These are phyloP conservation scores for Tuber brumale DNA, from an alignment of 495 filamentous ascomycete species.

Conservation along the genomic window DNA sequence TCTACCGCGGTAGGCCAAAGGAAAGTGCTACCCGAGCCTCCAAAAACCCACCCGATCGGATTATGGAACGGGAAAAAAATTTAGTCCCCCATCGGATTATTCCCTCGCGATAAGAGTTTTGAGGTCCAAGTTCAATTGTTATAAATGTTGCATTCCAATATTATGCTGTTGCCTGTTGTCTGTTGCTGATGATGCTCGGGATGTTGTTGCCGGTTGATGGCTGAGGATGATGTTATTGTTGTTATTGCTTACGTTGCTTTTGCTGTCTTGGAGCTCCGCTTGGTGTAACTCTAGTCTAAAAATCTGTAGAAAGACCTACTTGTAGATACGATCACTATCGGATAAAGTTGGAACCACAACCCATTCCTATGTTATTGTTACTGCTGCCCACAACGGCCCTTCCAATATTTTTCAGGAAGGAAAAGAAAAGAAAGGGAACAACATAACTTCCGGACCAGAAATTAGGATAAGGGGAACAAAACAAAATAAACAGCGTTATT, in stretches of 20 bases:
- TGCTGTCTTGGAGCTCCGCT: not conserved
- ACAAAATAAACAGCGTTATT: not conserved
- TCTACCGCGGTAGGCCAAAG: not conserved
- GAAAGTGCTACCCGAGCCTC: not conserved
- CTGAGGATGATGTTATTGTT: not conserved
- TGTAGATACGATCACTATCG: constrained; percentile 14
- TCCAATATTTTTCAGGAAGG: not conserved
- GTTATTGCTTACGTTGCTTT: not conserved
- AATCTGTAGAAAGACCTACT: constrained; percentile 30
- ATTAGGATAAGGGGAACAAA: not conserved
- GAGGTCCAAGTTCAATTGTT: constrained; percentile 11
- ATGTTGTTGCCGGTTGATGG: not conserved
- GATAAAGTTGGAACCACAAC: not conserved
- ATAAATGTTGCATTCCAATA: not conserved
- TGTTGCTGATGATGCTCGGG: not conserved
- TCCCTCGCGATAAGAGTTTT: constrained; percentile 24
- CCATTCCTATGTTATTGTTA: not conserved
- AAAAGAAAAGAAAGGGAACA: not conserved
- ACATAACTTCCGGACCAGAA: not conserved
- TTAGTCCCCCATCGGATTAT: constrained; percentile 23
- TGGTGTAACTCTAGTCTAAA: constrained; percentile 20
- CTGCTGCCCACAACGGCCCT: not conserved
- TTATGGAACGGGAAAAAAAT: not conserved
- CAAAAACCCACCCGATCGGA: constrained; percentile 16
- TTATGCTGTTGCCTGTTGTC: not conserved